Base-by-base conservation (phyloP, 163 green algal genomes). In the Scenedesmus sp. region DNA sequence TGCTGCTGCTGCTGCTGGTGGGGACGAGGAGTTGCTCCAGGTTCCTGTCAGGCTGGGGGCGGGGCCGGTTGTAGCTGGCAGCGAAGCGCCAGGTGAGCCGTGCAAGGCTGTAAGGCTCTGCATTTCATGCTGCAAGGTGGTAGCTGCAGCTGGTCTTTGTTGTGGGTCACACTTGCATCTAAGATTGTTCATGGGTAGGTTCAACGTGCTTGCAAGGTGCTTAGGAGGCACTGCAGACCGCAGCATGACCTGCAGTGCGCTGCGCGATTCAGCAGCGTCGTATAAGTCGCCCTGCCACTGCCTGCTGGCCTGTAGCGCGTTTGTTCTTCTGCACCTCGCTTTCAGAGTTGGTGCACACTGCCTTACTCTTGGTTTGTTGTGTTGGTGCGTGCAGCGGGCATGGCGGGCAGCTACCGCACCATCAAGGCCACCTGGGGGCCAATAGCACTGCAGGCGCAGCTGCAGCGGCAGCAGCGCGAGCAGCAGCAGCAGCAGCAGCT, bases 401-500 rank as follows among this genome's bases (percentile, higher is more conserved):
- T 74, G 57, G 73, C 23, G 5, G 81, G 70, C 13, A 67, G 70
- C 18, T 91, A 91, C 56, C 56, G 87, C 34, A 20, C 87, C 87
- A 85, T 91, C 70, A 91, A 91, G 18, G 67, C 87, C 20, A 86
- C 87, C 55, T 91, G 87, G 87, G 87, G 70, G 2, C 34, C 77
- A 26, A 57, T 85, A 9, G 59, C 77, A 23, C 18, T 67, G n/a
- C 55, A 90, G 64, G 64, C 62, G 64, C 84, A 90, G 66, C 66
- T 16, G 76, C 73, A 87, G 88, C 76, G 70, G 76, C 70, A 74
- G 23, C 59, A 56, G 52, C 81, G 70, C 52, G 46, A 66, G 81
- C 26, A 67, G 79, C 16, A 86, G 88, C 88, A 81, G 89, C 84
- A 73, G 57, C 66, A 59, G 70, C 89, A 82, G 73, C n/a, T 13